Base-by-base conservation (phyloP, 805 yeast genomes). In the Cyberlindnera subsufficiens region DNA sequence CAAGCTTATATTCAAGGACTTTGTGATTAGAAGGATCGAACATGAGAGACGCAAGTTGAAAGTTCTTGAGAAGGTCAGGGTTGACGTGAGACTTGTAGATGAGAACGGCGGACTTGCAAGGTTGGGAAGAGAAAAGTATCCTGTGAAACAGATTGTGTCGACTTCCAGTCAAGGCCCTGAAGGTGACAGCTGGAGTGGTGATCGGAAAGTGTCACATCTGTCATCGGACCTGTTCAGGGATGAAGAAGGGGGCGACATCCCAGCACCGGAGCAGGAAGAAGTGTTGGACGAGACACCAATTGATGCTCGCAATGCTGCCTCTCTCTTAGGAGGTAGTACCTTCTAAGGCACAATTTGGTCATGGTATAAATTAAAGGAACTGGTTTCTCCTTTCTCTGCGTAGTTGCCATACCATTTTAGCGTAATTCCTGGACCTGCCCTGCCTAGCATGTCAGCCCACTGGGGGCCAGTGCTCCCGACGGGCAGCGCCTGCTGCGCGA, bases 251-350 rank as follows among this genome's bases (percentile, higher is more conserved):
- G 43, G 32, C 20, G 43, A 38, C n/a, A 38, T 20, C 27, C 47
- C 46, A 15, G 49, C 43, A 13, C 55, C 49, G 1, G 54, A 43
- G 14, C 45, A 44, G 6, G 58, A 53, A 5, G 56, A 46, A 64
- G 51, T 8, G 53, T 38, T 7, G 54, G 58, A 62, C 15, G 65
- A 64, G 32, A 65, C 67, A 4, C 68, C 65, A 5, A 75, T 88
- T 5, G 91, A 87, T 62, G 95, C 96, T 0, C 78, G 77, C 46
- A 81, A 80, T 54, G 98, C 96, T 1, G 97, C 96, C 0, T 69
- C 78, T 30, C 54, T 91, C 33, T 68, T 90, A 22, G 95, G 96
- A 1, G 80, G 80, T 4, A 79, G 91, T 3, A 78, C 86, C 4
- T 86, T 86, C 53, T 80, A 60, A 53, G 13, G 37, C 32, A 30